Percentiles rank a stretch among this genome's conserved stretches.
These are phyloP conservation scores for Laetiporus sulphureus DNA, from an alignment of 1,284 basidiomycete genomes.

Conservation along the genomic window DNA sequence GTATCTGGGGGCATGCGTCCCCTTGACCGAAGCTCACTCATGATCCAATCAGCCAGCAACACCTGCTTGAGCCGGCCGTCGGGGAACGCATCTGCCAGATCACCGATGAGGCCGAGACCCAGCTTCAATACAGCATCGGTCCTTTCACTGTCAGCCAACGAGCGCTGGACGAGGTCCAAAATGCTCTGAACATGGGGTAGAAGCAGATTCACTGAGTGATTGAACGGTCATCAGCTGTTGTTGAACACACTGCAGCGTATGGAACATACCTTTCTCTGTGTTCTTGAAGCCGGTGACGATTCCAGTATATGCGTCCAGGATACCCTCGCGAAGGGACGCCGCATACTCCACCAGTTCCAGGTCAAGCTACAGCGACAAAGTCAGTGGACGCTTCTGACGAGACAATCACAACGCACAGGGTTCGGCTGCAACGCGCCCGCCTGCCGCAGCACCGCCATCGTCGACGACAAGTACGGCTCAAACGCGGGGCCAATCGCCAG, in stretches of 20 bases:
- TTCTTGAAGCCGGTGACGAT: constrained; percentile 89
- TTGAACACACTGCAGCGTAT: too few relatives aligned
- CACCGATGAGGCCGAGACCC: constrained; percentile 62
- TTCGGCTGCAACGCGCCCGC: constrained; percentile 84
- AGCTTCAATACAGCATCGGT: constrained; percentile 72
- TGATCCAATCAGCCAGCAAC: constrained; percentile 80
- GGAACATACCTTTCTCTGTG: constrained; percentile 60
- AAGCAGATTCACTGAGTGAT: constrained; percentile 49
- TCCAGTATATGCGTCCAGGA: constrained; percentile 95
- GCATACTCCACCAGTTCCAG: constrained; percentile 93
- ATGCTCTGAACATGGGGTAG: constrained; percentile 74
- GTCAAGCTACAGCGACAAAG: constrained; percentile 45
- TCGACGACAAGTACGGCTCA: constrained; percentile 85
- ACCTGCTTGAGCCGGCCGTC: constrained; percentile 76
- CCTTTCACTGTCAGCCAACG: constrained; percentile 79
- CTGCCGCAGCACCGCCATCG: constrained; percentile 89
- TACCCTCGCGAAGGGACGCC: constrained; percentile 85
- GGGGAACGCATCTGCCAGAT: constrained; percentile 85
- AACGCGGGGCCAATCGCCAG: constrained; percentile 86
- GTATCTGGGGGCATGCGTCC: constrained; percentile 61
- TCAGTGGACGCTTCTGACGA: constrained; percentile 20
- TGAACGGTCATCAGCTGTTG: background rate
- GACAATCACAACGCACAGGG: constrained; percentile 45
- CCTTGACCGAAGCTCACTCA: constrained; percentile 68
- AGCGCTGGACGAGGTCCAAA: constrained; percentile 78